A percentile compares a stretch with the other conserved stretches of the same genome.
phyloP scores from a whole-genome alignment of 2,329 filamentous ascomycete species.

The Sarocladiaceae sp. region DNA sequence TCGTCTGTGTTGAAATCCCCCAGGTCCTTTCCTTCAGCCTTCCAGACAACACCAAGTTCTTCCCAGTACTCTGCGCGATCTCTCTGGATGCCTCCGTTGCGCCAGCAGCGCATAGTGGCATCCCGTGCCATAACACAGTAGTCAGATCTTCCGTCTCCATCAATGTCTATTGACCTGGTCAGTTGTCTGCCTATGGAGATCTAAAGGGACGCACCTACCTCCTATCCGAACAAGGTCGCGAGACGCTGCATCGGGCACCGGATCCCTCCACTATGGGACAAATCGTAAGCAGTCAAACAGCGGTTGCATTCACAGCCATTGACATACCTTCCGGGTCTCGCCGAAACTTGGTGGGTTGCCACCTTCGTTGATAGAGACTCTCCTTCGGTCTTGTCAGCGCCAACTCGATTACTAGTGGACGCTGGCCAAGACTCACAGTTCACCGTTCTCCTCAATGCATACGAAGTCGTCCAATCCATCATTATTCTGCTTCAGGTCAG shows the following conservation, averaged over 20 bases:
- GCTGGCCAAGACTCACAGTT: neutral
- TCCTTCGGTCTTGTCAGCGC: neutral
- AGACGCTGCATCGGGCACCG: neutral
- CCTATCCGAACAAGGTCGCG: constrained; percentile 8
- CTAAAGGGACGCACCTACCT: too few species aligned
- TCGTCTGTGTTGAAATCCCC: neutral
- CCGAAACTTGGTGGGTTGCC: neutral
- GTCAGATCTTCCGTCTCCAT: constrained; percentile 12
- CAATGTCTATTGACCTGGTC: constrained; percentile 11
- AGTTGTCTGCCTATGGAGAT: neutral
- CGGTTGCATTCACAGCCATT: neutral
- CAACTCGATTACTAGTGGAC: neutral
- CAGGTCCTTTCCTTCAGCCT: neutral
- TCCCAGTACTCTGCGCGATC: constrained; percentile 3
- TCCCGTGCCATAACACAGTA: constrained; percentile 11
- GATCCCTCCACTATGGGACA: neutral
- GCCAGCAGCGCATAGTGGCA: constrained; percentile 7
- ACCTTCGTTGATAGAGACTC: neutral
- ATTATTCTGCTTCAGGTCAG: neutral
- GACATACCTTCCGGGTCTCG: neutral
- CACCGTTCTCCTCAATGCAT: neutral
- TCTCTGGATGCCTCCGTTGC: constrained; percentile 2
- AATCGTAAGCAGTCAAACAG: too few species aligned
- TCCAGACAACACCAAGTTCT: neutral
- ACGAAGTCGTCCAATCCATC: constrained; percentile 8